Evolutionary conservation across 805 yeast genomes (phyloP).

Genomic region (Wickerhamiella brachini): DNA sequence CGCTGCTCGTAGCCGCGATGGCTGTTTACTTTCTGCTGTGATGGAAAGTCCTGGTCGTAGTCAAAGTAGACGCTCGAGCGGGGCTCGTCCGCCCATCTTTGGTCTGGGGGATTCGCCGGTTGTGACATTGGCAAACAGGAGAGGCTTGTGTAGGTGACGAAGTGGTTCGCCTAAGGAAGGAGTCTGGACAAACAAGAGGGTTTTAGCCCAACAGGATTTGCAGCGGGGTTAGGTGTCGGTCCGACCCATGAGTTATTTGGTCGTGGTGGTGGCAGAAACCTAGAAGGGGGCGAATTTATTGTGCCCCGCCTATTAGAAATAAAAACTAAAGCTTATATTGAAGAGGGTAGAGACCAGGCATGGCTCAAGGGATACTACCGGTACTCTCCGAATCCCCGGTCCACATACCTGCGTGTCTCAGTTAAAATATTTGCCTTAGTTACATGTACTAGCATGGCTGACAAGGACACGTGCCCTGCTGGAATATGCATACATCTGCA

Average conservation of each 20-base stretch:
- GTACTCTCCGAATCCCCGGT: too few species aligned
- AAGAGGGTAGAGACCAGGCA: too few species aligned
- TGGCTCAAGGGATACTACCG: too few species aligned
- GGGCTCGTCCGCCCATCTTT: background rate
- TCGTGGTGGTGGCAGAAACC: background rate
- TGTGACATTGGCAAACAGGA: background rate
- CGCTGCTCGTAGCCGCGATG: slow-evolving; percentile 1
- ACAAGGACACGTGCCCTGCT: background rate
- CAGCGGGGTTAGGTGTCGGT: background rate
- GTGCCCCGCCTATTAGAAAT: background rate
- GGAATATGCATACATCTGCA: background rate
- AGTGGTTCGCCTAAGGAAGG: background rate
- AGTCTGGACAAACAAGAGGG: background rate
- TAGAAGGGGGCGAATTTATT: background rate
- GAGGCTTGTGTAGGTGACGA: background rate
- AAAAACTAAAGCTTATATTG: too few species aligned
- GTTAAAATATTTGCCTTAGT: background rate
- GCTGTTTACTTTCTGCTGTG: background rate
- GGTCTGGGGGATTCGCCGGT: background rate
- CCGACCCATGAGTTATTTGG: background rate
- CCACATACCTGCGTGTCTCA: background rate
- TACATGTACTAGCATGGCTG: background rate
- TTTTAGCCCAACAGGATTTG: background rate
- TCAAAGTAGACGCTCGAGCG: background rate
- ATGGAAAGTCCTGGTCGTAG: slow-evolving; percentile 1